Conservation (phyloP, 2,329 filamentous ascomycete genomes). For the Lasiodiplodia hormozganensis region DNA sequence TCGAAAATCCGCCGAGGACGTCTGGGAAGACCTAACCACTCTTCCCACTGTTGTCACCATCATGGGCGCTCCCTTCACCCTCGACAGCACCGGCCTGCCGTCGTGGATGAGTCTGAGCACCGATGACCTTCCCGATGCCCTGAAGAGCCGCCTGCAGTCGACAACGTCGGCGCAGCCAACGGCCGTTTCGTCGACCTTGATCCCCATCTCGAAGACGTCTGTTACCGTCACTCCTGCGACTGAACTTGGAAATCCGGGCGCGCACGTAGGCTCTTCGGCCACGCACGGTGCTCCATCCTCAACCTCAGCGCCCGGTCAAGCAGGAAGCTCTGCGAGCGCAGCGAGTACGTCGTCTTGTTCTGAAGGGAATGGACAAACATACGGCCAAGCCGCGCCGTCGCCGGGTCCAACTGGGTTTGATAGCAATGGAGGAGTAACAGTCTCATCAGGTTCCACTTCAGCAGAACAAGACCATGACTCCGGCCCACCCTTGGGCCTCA, state of each 20-base stretch:
- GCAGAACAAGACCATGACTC: neutral
- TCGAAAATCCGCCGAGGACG: neutral
- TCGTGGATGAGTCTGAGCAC: neutral
- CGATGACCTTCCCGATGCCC: neutral
- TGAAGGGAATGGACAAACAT: neutral
- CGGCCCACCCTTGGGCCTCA: constrained; percentile 1
- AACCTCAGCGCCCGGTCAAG: neutral
- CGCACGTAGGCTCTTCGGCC: neutral
- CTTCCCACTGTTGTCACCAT: neutral
- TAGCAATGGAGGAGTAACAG: constrained; percentile 14
- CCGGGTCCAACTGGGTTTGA: neutral
- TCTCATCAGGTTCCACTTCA: neutral
- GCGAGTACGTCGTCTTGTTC: constrained; percentile 1
- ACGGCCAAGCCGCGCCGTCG: neutral
- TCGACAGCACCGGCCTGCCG: neutral
- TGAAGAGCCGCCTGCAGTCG: neutral
- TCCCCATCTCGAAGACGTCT: neutral
- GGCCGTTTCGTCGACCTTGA: neutral
- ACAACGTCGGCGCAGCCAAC: neutral
- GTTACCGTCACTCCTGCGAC: neutral
- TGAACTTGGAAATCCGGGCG: neutral
- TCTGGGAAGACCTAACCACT: neutral
- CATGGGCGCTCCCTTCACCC: neutral
- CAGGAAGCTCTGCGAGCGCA: neutral
- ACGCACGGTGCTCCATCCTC: neutral